These are phyloP conservation scores for Salinomyces thailandicus DNA, from an alignment of 2,329 filamentous ascomycete genomes.

Conservation along the genomic window DNA sequence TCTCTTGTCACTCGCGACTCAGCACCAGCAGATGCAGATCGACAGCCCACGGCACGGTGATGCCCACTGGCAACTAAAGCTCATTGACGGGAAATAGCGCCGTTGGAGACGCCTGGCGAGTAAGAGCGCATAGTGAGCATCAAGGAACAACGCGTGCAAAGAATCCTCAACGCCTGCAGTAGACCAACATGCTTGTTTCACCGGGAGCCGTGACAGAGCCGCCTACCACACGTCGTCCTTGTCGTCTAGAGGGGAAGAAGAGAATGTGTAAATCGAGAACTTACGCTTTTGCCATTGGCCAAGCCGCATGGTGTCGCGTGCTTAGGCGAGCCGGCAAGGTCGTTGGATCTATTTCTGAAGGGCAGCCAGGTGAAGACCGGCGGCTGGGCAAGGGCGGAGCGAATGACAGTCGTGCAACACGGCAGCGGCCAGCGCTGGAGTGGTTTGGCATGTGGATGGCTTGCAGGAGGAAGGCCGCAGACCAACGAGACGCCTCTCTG, in stretches of 20 bases:
- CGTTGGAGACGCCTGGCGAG: conserved; percentile 3
- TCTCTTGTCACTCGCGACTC: conserved; percentile 2
- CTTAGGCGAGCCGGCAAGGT: neutral
- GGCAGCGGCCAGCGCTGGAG: no score
- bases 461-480: neutral
- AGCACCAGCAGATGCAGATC: conserved; percentile 1
- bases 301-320: neutral
- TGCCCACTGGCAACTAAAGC: neutral
- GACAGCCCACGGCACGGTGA: neutral
- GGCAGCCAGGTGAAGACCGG: no score
- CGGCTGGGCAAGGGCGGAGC: no score
- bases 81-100: neutral
- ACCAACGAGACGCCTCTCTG: neutral
- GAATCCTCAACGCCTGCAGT: neutral
- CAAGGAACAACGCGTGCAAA: conserved; percentile 1
- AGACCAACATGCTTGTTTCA: conserved; percentile 2
- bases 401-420: no score
- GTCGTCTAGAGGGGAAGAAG: neutral
- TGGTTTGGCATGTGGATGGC: neutral
- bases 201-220: conserved; percentile 3
- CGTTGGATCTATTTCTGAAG: no score
- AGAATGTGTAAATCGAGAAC: neutral
- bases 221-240: neutral
- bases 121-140: conserved; percentile 6
- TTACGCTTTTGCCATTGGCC: conserved; percentile 4